Evolutionary conservation across 129 eudicot species (phyloP).

Genomic region (Arctium lappa): DNA sequence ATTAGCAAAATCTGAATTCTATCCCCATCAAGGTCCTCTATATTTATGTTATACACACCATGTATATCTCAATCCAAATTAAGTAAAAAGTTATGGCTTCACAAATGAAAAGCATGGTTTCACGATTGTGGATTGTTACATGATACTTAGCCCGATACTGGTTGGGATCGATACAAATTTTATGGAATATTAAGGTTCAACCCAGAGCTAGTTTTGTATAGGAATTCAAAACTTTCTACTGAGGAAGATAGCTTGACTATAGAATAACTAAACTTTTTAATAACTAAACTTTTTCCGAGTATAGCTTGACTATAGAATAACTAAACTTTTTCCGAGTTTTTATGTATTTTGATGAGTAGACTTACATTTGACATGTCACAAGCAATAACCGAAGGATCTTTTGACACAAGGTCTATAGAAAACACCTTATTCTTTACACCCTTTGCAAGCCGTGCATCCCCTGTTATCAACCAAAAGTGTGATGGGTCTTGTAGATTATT

Average conservation of each 20-base stretch:
- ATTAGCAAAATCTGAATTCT: too few species aligned
- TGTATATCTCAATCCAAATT: too few species aligned
- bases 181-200: neutral
- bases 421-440: conserved; percentile 81
- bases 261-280: too few species aligned
- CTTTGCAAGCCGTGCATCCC: conserved; percentile 84
- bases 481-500: neutral
- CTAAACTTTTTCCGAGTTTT: neutral
- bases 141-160: too few species aligned
- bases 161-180: neutral
- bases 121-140: too few species aligned
- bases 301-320: too few species aligned
- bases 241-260: neutral
- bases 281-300: too few species aligned
- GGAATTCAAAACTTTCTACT: too few species aligned
- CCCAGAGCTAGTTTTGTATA: neutral
- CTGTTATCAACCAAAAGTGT: conserved; percentile 34
- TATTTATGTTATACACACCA: too few species aligned
- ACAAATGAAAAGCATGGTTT: too few species aligned
- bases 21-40: neutral
- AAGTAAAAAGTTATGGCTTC: too few species aligned
- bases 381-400: conserved; percentile 84
- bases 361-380: conserved; percentile 93
- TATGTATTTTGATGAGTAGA: neutral
- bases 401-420: conserved; percentile 85